A percentile compares a stretch with the other conserved stretches of the same genome.
phyloP scores from a whole-genome alignment of 208 protist genomes.

The Leishmania aethiopica region DNA sequence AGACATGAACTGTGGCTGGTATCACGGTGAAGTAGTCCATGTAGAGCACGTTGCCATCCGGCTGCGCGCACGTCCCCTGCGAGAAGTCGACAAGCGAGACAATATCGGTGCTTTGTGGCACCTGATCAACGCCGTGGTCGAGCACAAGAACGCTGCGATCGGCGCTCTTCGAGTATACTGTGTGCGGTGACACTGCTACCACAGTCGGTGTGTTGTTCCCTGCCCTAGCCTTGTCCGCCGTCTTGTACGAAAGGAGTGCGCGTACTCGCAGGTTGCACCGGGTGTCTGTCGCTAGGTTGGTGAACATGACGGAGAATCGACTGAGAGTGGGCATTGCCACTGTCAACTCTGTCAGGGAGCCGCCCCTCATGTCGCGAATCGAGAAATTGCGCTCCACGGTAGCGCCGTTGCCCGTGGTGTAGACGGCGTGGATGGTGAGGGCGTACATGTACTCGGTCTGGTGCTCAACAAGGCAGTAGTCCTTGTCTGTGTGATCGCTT shows the following conservation, averaged over 20 bases:
- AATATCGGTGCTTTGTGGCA: conserved; percentile 11
- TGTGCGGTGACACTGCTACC: conserved; percentile 55
- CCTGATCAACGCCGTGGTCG: conserved; percentile 28
- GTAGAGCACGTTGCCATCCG: conserved; percentile 6
- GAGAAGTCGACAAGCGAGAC: conserved; percentile 39
- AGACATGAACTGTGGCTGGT: conserved; percentile 18
- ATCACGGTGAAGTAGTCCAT: conserved; percentile 38
- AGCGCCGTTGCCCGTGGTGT: conserved; percentile 26
- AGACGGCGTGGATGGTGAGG: conserved; percentile 45
- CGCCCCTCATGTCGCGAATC: conserved; percentile 60
- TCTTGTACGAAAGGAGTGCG: conserved; percentile 34
- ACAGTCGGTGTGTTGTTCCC: conserved; percentile 35
- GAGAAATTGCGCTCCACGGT: conserved; percentile 40
- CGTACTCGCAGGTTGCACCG: conserved; percentile 51
- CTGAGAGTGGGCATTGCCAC: conserved; percentile 34
- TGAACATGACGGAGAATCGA: conserved; percentile 58
- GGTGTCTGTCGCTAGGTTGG: conserved; percentile 44
- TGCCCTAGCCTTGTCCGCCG: background rate
- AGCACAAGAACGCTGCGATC: conserved; percentile 48
- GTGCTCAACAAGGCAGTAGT: conserved; percentile 59
- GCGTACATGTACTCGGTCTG: conserved; percentile 70
- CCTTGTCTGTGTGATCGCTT: conserved; percentile 31
- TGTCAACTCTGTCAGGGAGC: conserved; percentile 52
- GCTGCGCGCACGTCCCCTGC: conserved; percentile 23
- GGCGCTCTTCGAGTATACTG: conserved; percentile 43